phyloP scores from a whole-genome alignment of 148 eudicot species.

The Nepenthes mirabilis region DNA sequence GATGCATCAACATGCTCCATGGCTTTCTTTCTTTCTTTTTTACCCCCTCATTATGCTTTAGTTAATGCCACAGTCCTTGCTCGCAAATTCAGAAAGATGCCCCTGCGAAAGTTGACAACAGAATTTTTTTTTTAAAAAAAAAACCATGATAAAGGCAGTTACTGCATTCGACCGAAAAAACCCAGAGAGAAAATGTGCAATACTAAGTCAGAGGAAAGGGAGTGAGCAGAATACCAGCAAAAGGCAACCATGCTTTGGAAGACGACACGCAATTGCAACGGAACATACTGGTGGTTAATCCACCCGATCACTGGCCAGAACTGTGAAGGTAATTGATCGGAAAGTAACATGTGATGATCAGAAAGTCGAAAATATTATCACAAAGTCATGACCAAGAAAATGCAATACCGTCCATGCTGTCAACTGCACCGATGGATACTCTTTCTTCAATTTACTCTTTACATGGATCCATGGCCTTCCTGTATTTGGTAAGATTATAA shows the following conservation, averaged over 20 bases:
- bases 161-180: neutral
- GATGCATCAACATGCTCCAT: too few species aligned
- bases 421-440: slow-evolving; percentile 67
- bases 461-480: slow-evolving; percentile 80
- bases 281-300: slow-evolving; percentile 85
- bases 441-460: slow-evolving; percentile 63
- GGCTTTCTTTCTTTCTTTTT: too few species aligned
- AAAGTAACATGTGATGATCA: neutral
- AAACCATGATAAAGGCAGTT: neutral
- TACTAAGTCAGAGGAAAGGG: neutral
- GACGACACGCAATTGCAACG: slow-evolving; percentile 80
- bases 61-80: slow-evolving; percentile 50
- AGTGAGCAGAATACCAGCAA: slow-evolving; percentile 42
- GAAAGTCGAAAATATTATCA: neutral
- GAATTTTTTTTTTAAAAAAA: neutral
- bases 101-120: slow-evolving; percentile 32
- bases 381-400: neutral
- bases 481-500: slow-evolving; percentile 21
- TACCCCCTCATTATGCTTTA: slow-evolving; percentile 23
- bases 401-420: slow-evolving; percentile 73
- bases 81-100: slow-evolving; percentile 75
- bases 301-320: slow-evolving; percentile 92
- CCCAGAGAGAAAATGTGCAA: neutral
- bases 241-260: slow-evolving; percentile 71
- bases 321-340: slow-evolving; percentile 17